phyloP scores from a whole-genome alignment of 2,329 filamentous ascomycete genomes.

The Helminthosporium solani region DNA sequence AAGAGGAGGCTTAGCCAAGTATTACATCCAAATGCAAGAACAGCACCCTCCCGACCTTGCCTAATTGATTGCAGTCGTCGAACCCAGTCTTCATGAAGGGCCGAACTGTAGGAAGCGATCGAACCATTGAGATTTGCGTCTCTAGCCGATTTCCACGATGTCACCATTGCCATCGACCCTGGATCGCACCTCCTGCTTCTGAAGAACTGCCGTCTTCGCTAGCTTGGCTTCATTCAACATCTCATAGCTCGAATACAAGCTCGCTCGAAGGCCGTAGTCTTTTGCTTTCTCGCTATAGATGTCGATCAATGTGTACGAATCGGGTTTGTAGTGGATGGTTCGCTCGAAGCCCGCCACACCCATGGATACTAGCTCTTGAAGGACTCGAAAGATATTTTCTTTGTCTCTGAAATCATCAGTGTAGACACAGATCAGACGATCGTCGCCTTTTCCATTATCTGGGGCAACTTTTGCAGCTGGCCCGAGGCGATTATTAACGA shows the following conservation, averaged over 20 bases:
- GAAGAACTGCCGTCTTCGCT: slow-evolving; percentile 1
- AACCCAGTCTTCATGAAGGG: too few relatives aligned
- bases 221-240: slow-evolving; percentile 27
- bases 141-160: too few relatives aligned
- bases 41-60: background rate
- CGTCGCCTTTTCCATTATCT: slow-evolving; percentile 42
- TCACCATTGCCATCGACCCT: background rate
- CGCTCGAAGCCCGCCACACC: slow-evolving; percentile 54
- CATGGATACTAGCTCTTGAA: slow-evolving; percentile 62
- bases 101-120: background rate
- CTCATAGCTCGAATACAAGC: slow-evolving; percentile 46
- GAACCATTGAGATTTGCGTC: background rate
- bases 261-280: slow-evolving; percentile 45
- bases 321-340: slow-evolving; percentile 76
- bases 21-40: background rate
- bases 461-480: slow-evolving; percentile 72
- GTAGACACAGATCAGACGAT: slow-evolving; percentile 73
- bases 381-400: slow-evolving; percentile 67
- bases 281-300: slow-evolving; percentile 41
- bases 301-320: slow-evolving; percentile 54
- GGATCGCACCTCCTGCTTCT: background rate
- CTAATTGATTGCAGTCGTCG: too few relatives aligned
- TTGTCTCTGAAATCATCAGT: slow-evolving; percentile 71
- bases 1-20: background rate
- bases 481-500: slow-evolving; percentile 69